Conservation (phyloP, 306 rosid genomes). For the Ceratonia siliqua region DNA sequence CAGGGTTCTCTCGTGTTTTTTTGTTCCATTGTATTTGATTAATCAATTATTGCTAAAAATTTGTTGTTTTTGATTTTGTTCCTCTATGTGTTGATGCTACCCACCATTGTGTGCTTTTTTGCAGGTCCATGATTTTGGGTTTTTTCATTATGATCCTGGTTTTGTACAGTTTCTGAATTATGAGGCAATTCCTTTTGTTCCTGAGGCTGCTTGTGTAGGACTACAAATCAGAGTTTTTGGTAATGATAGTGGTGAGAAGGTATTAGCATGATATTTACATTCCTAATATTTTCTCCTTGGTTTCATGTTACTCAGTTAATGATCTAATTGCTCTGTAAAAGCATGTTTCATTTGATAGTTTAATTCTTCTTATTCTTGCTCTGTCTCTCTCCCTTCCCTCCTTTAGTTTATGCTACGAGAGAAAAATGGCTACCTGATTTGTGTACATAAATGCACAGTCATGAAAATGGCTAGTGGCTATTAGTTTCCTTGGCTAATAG, state of each 20-base stretch:
- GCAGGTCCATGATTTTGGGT: constrained; percentile 97
- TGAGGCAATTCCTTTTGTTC: constrained; percentile 85
- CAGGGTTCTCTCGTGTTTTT: not conserved
- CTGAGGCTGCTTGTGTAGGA: constrained; percentile 88
- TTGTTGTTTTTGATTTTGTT: not conserved
- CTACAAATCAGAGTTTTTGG: constrained; percentile 93
- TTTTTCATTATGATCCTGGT: constrained; percentile 83
- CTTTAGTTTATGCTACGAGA: not conserved
- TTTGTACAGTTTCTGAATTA: constrained; percentile 71
- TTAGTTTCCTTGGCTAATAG: constrained; percentile 19
- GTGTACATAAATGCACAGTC: not conserved
- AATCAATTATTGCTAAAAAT: not conserved
- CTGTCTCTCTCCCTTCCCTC: not conserved
- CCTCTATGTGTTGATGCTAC: constrained; percentile 20
- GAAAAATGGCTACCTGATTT: constrained; percentile 21
- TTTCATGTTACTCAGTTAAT: constrained; percentile 8
- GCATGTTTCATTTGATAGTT: constrained; percentile 20
- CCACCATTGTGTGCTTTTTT: constrained; percentile 22
- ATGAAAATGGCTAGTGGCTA: constrained; percentile 24
- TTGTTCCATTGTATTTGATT: too few species aligned
- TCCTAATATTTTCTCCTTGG: not conserved
- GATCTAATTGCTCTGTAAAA: not conserved
- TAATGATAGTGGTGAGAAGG: constrained; percentile 97
- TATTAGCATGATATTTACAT: constrained; percentile 33
- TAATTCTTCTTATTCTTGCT: not conserved